phyloP scores from a whole-genome alignment of 2,329 filamentous ascomycete genomes.

The Dothiorella sarmentorum region DNA sequence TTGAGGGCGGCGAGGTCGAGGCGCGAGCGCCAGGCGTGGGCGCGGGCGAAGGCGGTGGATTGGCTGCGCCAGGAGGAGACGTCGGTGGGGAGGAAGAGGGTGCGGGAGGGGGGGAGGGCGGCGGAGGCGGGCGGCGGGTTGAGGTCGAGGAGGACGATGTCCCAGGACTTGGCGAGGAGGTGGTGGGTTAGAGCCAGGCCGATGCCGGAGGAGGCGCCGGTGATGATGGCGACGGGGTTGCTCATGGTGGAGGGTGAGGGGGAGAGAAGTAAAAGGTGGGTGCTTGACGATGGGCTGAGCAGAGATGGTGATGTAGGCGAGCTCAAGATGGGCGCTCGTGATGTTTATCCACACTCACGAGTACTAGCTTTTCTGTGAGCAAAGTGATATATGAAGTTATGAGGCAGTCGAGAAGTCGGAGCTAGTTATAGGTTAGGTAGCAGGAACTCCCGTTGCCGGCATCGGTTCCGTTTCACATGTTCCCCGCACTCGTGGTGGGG shows the following conservation, averaged over 20 bases:
- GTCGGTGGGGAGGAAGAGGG: conserved; percentile 39
- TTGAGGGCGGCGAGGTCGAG: conserved; percentile 45
- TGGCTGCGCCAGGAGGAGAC: conserved; percentile 40
- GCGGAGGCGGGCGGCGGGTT: conserved; percentile 30
- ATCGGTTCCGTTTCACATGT: background rate
- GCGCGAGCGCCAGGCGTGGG: conserved; percentile 42
- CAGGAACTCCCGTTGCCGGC: background rate
- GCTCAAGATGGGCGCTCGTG: background rate
- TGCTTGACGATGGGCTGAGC: background rate
- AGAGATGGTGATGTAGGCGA: background rate
- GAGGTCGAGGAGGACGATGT: conserved; percentile 45
- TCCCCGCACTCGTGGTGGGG: conserved; percentile 11
- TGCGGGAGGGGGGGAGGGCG: conserved; percentile 28
- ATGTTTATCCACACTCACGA: background rate
- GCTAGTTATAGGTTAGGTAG: background rate
- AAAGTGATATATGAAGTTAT: background rate
- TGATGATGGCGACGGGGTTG: conserved; percentile 44
- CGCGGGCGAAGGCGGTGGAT: conserved; percentile 38
- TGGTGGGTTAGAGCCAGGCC: conserved; percentile 44
- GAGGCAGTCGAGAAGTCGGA: conserved; percentile 1
- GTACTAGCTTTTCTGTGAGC: background rate
- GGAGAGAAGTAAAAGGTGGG: background rate
- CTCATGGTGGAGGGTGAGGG: conserved; percentile 27
- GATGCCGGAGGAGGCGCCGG: conserved; percentile 45
- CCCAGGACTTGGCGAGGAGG: conserved; percentile 38